phyloP scores from a whole-genome alignment of 78 protist genomes.

The Cavenderia fasciculata region DNA sequence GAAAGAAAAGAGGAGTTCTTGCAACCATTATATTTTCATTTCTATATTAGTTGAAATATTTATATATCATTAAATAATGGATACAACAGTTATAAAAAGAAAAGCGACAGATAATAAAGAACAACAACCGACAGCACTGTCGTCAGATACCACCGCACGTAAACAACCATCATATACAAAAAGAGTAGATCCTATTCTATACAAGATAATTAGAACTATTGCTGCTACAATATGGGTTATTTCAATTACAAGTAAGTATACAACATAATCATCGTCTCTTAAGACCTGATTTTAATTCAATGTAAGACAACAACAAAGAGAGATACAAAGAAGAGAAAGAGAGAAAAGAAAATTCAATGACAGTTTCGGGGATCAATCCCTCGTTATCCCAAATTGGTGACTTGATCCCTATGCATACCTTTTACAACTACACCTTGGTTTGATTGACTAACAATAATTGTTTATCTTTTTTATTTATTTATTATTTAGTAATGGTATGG shows the following conservation, averaged over 20 bases:
- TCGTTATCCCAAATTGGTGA: too few species aligned
- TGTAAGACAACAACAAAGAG: background rate
- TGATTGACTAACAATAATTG: background rate
- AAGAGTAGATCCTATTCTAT: background rate
- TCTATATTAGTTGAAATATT: too few species aligned
- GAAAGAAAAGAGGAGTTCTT: too few species aligned
- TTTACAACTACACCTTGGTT: too few species aligned
- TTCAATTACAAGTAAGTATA: constrained; percentile 30
- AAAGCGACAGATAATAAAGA: too few species aligned
- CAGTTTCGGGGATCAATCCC: background rate
- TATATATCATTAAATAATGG: too few species aligned
- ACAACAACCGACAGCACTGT: too few species aligned
- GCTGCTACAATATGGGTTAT: constrained; percentile 10
- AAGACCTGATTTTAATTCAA: too few species aligned
- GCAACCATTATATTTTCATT: too few species aligned
- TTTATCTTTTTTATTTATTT: background rate
- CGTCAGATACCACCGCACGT: too few species aligned
- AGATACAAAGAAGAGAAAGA: background rate
- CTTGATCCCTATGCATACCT: too few species aligned
- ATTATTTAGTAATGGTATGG: constrained; percentile 52
- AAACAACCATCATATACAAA: background rate
- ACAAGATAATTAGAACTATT: constrained; percentile 4
- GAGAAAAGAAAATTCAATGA: background rate
- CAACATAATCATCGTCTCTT: background rate
- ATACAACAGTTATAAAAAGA: too few species aligned